Evolutionary conservation across 257 asterid species (phyloP).

Genomic region (Nicotiana tomentosiformis): DNA sequence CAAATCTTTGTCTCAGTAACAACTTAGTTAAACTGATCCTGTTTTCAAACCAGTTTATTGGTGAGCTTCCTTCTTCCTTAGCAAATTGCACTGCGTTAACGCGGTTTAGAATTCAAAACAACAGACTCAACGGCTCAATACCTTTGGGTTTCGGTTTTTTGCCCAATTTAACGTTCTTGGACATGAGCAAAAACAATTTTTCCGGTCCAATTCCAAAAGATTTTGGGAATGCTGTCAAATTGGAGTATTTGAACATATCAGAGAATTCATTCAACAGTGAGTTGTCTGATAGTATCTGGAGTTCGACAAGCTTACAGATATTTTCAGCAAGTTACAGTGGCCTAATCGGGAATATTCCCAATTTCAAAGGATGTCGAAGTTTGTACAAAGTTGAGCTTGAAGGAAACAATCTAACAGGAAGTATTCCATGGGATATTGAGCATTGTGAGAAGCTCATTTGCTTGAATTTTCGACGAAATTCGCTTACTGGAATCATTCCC

Average conservation of each 20-base stretch:
- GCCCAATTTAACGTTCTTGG: conserved; percentile 60
- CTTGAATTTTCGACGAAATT: conserved; percentile 51
- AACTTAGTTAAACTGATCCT: conserved; percentile 50
- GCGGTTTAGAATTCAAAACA: conserved; percentile 64
- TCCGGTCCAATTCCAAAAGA: conserved; percentile 69
- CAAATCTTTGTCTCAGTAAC: conserved; percentile 57
- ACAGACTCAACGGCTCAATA: conserved; percentile 70
- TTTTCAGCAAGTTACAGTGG: conserved; percentile 46
- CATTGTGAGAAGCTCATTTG: conserved; percentile 69
- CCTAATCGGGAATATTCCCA: conserved; percentile 58
- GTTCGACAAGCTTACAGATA: conserved; percentile 52
- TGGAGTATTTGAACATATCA: conserved; percentile 58
- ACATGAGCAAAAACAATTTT: conserved; percentile 56
- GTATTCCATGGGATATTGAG: conserved; percentile 76
- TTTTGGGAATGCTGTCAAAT: conserved; percentile 46
- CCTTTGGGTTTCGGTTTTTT: conserved; percentile 70
- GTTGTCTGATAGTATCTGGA: conserved; percentile 66
- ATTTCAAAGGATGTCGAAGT: conserved; percentile 59
- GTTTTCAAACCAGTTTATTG: conserved; percentile 60
- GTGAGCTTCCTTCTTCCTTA: conserved; percentile 56
- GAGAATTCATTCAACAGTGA: conserved; percentile 47
- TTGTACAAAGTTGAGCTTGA: conserved; percentile 61
- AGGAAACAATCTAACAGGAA: conserved; percentile 66
- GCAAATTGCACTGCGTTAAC: conserved; percentile 55
- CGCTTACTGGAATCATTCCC: conserved; percentile 76